Evolutionary conservation across 2,329 filamentous ascomycete species (phyloP).

Genomic region (Penicillium sp.): DNA sequence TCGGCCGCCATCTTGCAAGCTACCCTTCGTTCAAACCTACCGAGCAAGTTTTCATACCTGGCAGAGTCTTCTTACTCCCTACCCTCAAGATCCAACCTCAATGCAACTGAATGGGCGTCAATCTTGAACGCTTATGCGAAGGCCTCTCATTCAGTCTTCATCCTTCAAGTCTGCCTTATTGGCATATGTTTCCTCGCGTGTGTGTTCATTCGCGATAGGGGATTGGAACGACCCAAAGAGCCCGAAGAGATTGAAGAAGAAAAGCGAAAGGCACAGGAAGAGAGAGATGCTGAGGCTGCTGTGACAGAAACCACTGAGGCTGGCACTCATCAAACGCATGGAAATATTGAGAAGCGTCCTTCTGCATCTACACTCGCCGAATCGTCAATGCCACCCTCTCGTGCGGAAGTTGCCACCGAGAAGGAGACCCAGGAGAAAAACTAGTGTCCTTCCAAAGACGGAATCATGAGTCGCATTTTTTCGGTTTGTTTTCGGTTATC

Average conservation of each 20-base stretch:
- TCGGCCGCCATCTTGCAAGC: constrained; percentile 55
- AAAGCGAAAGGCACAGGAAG: constrained; percentile 32
- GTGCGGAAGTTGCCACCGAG: constrained; percentile 3
- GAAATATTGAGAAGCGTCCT: constrained; percentile 11
- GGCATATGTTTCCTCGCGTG: constrained; percentile 54
- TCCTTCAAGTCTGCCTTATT: constrained; percentile 58
- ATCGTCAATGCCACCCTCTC: constrained; percentile 16
- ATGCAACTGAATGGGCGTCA: constrained; percentile 37
- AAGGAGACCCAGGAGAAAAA: neutral
- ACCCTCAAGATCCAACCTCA: constrained; percentile 30
- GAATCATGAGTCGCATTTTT: neutral
- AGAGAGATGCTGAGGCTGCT: constrained; percentile 20
- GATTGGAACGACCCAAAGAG: constrained; percentile 44
- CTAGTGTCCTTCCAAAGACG: neutral
- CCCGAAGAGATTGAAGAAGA: constrained; percentile 29
- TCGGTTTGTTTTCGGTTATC: constrained; percentile 1
- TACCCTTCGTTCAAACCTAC: constrained; percentile 42
- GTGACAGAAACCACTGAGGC: constrained; percentile 2
- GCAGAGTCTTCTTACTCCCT: constrained; percentile 45
- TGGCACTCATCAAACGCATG: constrained; percentile 1
- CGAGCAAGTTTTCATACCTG: constrained; percentile 39
- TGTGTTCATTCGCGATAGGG: constrained; percentile 55
- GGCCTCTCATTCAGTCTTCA: constrained; percentile 59
- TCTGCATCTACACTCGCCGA: constrained; percentile 18
- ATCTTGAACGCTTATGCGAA: constrained; percentile 56